Base-by-base conservation (phyloP, 768 basidiomycete genomes). In the Nidularia sp. region DNA sequence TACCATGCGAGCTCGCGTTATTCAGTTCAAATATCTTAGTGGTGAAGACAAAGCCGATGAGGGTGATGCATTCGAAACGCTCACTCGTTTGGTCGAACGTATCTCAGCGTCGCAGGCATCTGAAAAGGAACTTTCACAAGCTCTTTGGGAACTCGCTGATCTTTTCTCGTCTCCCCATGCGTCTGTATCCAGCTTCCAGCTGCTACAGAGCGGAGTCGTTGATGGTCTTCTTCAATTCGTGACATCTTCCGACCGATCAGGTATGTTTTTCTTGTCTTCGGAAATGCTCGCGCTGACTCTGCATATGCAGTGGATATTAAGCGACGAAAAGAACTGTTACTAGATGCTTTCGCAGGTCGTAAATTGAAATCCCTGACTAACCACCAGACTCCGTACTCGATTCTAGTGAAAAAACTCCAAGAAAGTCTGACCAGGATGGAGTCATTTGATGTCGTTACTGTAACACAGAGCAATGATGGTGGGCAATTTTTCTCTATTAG, bases 341-440 rank as follows among this genome's bases (percentile, higher is more conserved):
- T 92, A 50, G 86, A 91, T 50, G 81, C 88, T 2, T 90, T 99
- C 63, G 80, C 81, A 33, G 70, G 73, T 29, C 78, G 80, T 41
- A 73, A 76, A 56, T 65, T 72, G 29, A 82, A 77, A 57, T 68
- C 65, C 6, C 53, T 78, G 49, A 70, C 54, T 35, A 64, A 66
- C 48, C 70, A 61, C 22, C 85, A 80, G 65, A 84, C 78, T 6
- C 83, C 82, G 0, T 84, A 97, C 41, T 68, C 84, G 1, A 77
- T 87, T 7, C 80, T 99, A 34, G 93, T 98, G 49, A 98, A 96
- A 77, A 94, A 96, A 58, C 69, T 99, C 34, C 97, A 98, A 66
- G 97, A 99, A 69, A 91, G 89, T 64, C 70, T 99, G 22, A 97
- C 97, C 8, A 76, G 93, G 58, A 89, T 98, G 84, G 97, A 99